Base-by-base conservation (phyloP, 257 asterid species). In the Ocimum tenuiflorum region DNA sequence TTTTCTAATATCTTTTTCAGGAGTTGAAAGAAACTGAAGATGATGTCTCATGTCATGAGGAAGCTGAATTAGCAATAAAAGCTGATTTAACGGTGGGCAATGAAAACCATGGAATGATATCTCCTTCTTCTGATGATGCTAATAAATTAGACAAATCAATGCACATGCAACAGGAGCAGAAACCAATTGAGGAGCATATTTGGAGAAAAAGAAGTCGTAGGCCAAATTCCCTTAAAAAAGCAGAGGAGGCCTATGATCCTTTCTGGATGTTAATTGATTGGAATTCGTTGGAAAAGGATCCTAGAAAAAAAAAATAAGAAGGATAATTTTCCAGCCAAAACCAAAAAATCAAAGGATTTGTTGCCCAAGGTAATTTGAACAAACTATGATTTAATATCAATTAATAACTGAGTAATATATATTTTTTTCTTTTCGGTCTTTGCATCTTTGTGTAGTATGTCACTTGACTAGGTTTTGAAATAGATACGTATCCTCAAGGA, bases 221-320 rank as follows among this genome's bases (percentile, higher is more conserved):
- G 46, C 57, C 64, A 18, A 65, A 45, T 65, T 50, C 77, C 29
- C 47, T 59, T 19, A 38, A 38, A 2, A 65, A 20, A 38, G 27
- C 58, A 8, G 77, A 72, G 12, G 77, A 72, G 63, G 77, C 72
- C 9, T 72, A 72, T 27, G 63, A 65, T 63, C 60, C 71, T 14
- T 55, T 45, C 17, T 71, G 71, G 71, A 54, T 55, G 70, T 54
- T 29, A 10, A 5, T 45, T 18, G 45, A 38, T 12, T 52, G 66
- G 54, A 22, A 56, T 12, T 31, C 70, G 11, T 4, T 9, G 54
- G 52, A 10, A 22, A 52, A 53, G 2, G n/a, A n/a, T n/a, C 24
- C 1, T 41, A 1, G 51, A 15, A 18, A 38, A 68, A n/a, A 63
- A 43, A 3, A 6, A 54, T 4, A 51, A 55, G 29, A 70, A 58